Base-by-base conservation (phyloP, 805 yeast species). In the Ogataea saltuana region DNA sequence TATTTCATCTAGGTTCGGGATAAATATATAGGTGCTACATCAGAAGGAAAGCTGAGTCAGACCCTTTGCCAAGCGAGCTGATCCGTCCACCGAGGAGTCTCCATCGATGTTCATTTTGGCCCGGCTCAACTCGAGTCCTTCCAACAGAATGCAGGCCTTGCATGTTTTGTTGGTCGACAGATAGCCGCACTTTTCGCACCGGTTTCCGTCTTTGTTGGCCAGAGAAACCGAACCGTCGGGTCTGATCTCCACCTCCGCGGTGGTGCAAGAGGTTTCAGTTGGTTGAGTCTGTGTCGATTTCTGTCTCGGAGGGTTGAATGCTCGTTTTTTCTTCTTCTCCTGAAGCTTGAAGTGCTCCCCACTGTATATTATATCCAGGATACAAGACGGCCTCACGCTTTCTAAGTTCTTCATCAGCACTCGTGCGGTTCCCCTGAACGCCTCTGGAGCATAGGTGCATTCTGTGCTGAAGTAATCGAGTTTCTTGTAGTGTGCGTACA, bases 381-480 rank as follows among this genome's bases (percentile, higher is more conserved):
- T 93, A 58, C 97, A 85, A 27, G 93, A 82, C 12, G 99, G 97
- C 54, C 97, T 75, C 1, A 90, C 81, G 3, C 91, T 79, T 60
- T 93, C 99, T 31, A 93, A 68, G 51, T 88, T 86, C 65, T 93
- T 93, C 73, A 93, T 81, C 20, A 93, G 71, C 45, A 89, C 88
- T 59, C 99, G 76, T 0, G 99, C 97, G 0, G 98, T 93, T 15
- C 99, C 99, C 53, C 99, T 73, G 59, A 93, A 93, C 0, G 99
- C 98, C 62, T 93, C 99, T 2, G 99, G 98, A 0, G 99, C 96
- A 68, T 93, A 93, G 0, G 97, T 84, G 63, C 99, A 93, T 59
- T 93, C 99, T 0, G 99, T 93, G 8, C 96, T 86, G 62, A 93
- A 93, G 61, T 93, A 93, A 66, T 93, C 99, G 39, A 93, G 71